Base-by-base conservation (phyloP, 2,329 filamentous ascomycete species). In the Aspergillus alliaceus region DNA sequence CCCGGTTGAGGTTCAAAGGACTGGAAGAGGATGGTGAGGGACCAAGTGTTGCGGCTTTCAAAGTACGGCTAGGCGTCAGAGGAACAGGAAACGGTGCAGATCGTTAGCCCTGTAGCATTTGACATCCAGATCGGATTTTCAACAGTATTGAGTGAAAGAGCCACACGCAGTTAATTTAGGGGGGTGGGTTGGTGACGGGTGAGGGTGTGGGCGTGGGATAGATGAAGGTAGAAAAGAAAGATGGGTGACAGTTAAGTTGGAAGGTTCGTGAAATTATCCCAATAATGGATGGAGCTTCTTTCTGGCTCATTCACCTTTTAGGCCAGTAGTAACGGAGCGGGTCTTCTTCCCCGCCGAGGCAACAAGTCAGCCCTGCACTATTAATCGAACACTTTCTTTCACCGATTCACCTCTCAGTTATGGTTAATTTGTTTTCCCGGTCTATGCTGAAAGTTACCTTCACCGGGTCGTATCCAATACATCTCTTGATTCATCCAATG, bases 1-100 rank as follows among this genome's bases (percentile, higher is more conserved):
- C 15, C 44, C 15, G 6, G 18, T 31, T 47, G 15, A 9, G 8
- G n/a, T 32, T 34, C 25, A 22, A 48, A 32, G 39, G 48, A 53
- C 55, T 56, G 46, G 39, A 51, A 59, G 56, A 50, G 62, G 58
- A 60, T 66, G 62, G 54, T 34, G 59, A 59, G 59, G 60, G 59
- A 58, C 55, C 54, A 56, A 61, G 52, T 44, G 58, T 46, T 61
- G 65, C 59, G 61, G 61, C 62, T 59, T 48, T 57, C 51, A 62
- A 52, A 63, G 63, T 67, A 63, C 62, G 63, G 61, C 59, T 62
- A 61, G 62, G 56, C 51, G 61, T 59, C 63, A 66, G 62, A 65
- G 63, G 39, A 63, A 64, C 60, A 70, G 70, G 63, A 69, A 72
- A 75, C 70, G 71, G 75, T 77, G 75, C 75, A 77, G 75, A 74